Percentiles rank a stretch among this genome's conserved stretches.
Evolutionary conservation across 192 early-diverging fungal genomes (phyloP).

Genomic region (Podila epigama): DNA sequence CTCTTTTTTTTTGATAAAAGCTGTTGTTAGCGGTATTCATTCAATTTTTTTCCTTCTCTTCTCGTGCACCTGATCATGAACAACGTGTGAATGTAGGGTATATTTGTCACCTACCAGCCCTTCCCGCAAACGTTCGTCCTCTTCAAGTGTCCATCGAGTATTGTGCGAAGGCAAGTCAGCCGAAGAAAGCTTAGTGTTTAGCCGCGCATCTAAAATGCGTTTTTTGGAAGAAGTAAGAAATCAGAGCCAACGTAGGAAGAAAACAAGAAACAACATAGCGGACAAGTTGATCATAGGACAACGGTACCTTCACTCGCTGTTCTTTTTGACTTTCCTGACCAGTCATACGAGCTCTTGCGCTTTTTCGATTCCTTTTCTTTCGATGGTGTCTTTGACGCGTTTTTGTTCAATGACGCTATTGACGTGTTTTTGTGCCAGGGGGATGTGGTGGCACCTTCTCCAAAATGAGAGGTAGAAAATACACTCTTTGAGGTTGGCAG

Average conservation of each 20-base stretch:
- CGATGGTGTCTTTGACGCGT: neutral
- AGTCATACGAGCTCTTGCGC: constrained; percentile 29
- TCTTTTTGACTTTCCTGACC: constrained; percentile 26
- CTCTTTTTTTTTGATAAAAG: no score
- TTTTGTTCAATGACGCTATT: constrained; percentile 6
- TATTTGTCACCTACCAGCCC: constrained; percentile 56
- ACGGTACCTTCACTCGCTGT: constrained; percentile 36
- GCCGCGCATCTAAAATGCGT: constrained; percentile 20
- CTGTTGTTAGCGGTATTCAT: no score
- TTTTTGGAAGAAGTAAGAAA: neutral
- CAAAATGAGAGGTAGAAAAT: constrained; percentile 8
- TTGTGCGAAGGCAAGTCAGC: constrained; percentile 59
- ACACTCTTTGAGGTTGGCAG: constrained; percentile 18
- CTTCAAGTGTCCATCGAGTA: constrained; percentile 64
- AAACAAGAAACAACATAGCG: no score
- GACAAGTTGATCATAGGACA: constrained; percentile 12
- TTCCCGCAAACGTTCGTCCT: constrained; percentile 60
- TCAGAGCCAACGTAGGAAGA: no score
- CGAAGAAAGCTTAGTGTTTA: constrained; percentile 50
- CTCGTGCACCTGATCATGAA: neutral
- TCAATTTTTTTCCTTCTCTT: no score
- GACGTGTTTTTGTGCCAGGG: neutral
- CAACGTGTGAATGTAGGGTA: neutral
- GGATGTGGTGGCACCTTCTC: neutral
- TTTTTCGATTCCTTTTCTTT: constrained; percentile 35